Evolutionary conservation across 257 asterid genomes (phyloP), one percentile per base, ranked within the genome.

Genomic region (Capsicum pubescens): DNA sequence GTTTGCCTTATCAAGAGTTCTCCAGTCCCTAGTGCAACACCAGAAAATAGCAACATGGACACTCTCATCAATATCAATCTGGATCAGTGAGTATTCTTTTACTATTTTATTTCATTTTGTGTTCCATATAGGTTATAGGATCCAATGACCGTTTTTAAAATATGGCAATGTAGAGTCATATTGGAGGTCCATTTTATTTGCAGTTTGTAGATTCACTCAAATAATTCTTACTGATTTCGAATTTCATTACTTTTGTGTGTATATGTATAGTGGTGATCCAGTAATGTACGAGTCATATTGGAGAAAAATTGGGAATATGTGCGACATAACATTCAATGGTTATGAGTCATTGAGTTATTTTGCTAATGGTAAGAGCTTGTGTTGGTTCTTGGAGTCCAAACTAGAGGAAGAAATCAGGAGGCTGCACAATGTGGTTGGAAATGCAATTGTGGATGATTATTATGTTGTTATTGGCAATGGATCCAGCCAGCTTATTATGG

Each of bases 371-470:
- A 91, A 90, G 13, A 91, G 66, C 32, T 0, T 90, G 48, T 93
- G 97, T 82, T 95, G 98, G 99, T 95, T 88, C 83, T 21, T 91
- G 90, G 98, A 94, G 88, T 92, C 95, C 6, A 90, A 92, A 60
- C 93, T 95, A 0, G 98, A 95, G 78, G 90, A 88, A 55, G 89
- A 85, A 68, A 90, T 95, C 57, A 92, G 54, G 80, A 87, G 44
- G 55, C 48, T 94, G 52, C 99, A 95, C 82, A 14, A 54, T 0
- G 85, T 67, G 0, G 97, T 91, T 1, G 92, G 97, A 1, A 94
- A 95, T 81, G 98, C 97, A 6, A 14, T 82, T 6, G 87, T 84
- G 0, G 94, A 93, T 5, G 91, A 85, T 68, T 86, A 90, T 8
- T 87, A 86, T 72, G 64, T 94, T 19, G 84, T 95, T 0, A 93